Base-by-base conservation (phyloP, 306 rosid genomes). In the Cyclanthera cordifolia region DNA sequence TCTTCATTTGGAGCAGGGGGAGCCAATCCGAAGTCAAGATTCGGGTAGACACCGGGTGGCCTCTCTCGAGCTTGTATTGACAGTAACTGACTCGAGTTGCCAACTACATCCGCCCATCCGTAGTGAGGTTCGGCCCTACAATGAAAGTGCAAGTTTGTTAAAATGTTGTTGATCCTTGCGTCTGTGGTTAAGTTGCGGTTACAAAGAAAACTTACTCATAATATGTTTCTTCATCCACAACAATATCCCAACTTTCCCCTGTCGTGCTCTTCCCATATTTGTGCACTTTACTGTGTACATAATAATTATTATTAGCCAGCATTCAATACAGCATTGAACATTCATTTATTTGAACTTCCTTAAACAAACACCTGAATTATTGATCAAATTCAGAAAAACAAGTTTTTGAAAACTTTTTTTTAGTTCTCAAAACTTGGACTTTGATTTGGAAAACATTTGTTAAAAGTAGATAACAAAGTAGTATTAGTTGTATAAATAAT, bases 81-180 rank as follows among this genome's bases (percentile, higher is more conserved):
- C 70, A 93, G 88, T 65, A 93, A 79, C 64, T 84, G 98, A 77
- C 80, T 86, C 16, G 98, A 93, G 78, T 93, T 88, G 3, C 96
- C 96, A 65, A 93, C 95, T 1, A 87, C 95, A 73, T 93, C 98
- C 7, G 95, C 95, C 98, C 96, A 93, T 76, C 98, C 96, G 69
- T 89, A 87, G 74, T 93, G 96, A 69, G 98, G 98, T 66, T 87
- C 95, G 4, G 96, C 93, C 91, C 98, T 93, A 69, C 65, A 50
- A 47, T 5, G 55, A 66, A 54, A 47, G 23, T 53, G 6, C 32
- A n/a, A 7, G 55, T 14, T 45, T 55, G 64, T 76, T 71, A 59
- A 71, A 34, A 46, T 46, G 23, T 1, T 25, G 47, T 21, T 8
- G 7, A 65, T 23, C 37, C 34, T 65, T 25, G 8, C 2, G 43